phyloP scores from a whole-genome alignment of 371 early-diverging fungal genomes.

The Lichtheimia hyalospora region DNA sequence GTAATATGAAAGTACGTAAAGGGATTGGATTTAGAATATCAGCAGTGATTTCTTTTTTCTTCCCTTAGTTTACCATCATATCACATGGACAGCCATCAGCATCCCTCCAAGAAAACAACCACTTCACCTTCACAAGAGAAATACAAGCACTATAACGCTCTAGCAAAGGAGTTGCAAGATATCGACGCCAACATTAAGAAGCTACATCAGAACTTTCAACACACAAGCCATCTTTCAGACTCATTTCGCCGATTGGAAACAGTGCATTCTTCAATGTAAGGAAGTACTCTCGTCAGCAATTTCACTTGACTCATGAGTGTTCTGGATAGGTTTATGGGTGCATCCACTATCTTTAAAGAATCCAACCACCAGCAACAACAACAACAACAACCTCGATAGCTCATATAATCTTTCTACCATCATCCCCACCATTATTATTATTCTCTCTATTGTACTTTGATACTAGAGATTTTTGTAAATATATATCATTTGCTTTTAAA shows the following conservation, averaged over 20 bases:
- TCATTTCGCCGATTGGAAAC: slow-evolving; percentile 22
- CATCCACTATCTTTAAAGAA: background rate
- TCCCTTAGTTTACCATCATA: background rate
- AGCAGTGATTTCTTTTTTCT: too few relatives aligned
- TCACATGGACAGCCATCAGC: slow-evolving; percentile 1
- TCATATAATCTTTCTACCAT: too few relatives aligned
- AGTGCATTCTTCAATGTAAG: slow-evolving; percentile 31
- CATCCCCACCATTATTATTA: too few relatives aligned
- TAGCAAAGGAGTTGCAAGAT: slow-evolving; percentile 13
- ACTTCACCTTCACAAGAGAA: slow-evolving; percentile 11
- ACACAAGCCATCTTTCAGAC: slow-evolving; percentile 19
- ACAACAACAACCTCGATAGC: too few relatives aligned
- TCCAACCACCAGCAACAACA: background rate
- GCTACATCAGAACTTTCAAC: slow-evolving; percentile 19
- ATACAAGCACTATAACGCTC: slow-evolving; percentile 18
- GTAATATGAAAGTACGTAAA: too few relatives aligned
- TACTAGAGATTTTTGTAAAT: background rate
- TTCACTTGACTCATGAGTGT: too few relatives aligned
- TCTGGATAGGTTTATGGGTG: slow-evolving; percentile 8
- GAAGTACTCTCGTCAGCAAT: background rate
- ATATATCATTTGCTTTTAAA: slow-evolving; percentile 9
- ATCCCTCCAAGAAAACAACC: background rate
- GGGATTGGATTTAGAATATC: too few relatives aligned
- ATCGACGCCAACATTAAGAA: slow-evolving; percentile 16
- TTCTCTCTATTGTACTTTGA: too few relatives aligned